Percentiles rank a stretch among this genome's conserved stretches.
Evolutionary conservation across 2,329 filamentous ascomycete genomes (phyloP).

Genomic region (Aspergillus quadrilineatus): DNA sequence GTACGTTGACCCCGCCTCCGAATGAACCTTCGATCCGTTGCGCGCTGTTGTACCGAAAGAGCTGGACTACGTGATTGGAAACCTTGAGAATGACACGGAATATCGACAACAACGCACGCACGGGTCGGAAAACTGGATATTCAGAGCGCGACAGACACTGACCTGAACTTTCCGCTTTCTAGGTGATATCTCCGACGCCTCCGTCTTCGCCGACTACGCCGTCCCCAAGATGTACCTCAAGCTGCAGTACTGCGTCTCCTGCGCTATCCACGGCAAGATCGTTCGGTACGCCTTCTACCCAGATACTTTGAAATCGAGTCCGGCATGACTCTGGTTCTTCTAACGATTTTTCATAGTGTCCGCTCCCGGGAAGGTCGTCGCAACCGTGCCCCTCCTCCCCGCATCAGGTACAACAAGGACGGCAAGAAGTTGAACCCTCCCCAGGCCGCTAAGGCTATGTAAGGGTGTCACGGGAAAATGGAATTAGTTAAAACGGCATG

Average conservation of each 20-base stretch:
- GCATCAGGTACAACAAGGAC: constrained; percentile 99
- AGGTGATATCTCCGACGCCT: constrained; percentile 99
- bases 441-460: constrained; percentile 66
- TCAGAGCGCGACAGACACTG: constrained; percentile 13
- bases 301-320: neutral
- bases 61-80: constrained; percentile 3
- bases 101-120: neutral
- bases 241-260: constrained; percentile 99
- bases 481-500: constrained; percentile 35
- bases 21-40: constrained; percentile 13
- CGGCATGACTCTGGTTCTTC: constrained; percentile 16
- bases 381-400: constrained; percentile 96
- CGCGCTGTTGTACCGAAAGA: constrained; percentile 19
- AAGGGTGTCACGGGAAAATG: constrained; percentile 33
- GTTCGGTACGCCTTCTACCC: constrained; percentile 74
- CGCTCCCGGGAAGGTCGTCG: constrained; percentile 94
- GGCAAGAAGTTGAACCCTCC: constrained; percentile 98
- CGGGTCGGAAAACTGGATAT: neutral
- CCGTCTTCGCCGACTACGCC: constrained; percentile 98
- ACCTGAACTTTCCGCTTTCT: constrained; percentile 22
- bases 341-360: constrained; percentile 63
- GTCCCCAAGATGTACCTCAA: constrained; percentile 99
- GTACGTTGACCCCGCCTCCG: constrained; percentile 61
- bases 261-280: constrained; percentile 99
- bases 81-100: neutral